Percentiles rank a stretch among this genome's conserved stretches.
These are phyloP conservation scores for Nemania diffusa DNA, from an alignment of 2,329 filamentous ascomycete species.

Conservation along the genomic window DNA sequence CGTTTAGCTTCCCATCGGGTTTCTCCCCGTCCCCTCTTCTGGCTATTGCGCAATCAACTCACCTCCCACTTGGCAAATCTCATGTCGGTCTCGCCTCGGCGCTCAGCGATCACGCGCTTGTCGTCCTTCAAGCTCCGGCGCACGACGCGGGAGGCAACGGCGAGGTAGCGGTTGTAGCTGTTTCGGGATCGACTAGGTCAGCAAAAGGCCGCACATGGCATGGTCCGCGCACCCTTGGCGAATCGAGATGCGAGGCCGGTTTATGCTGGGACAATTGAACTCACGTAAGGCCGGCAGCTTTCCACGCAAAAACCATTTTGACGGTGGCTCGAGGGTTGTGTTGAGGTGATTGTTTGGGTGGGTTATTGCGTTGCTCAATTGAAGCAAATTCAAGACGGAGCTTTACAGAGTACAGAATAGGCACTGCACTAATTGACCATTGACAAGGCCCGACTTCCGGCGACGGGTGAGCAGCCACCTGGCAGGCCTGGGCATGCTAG, in stretches of 20 bases:
- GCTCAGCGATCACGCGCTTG: slow-evolving; percentile 86
- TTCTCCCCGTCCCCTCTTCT: slow-evolving; percentile 5
- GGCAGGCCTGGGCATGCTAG: slow-evolving; percentile 9
- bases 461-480: slow-evolving; percentile 26
- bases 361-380: slow-evolving; percentile 48
- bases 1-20: slow-evolving; percentile 28
- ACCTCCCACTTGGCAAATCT: slow-evolving; percentile 97
- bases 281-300: slow-evolving; percentile 96
- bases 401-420: slow-evolving; percentile 25
- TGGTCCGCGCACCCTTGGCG: slow-evolving; percentile 5
- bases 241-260: slow-evolving; percentile 18
- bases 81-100: slow-evolving; percentile 88
- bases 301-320: slow-evolving; percentile 98
- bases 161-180: slow-evolving; percentile 99
- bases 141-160: slow-evolving; percentile 92
- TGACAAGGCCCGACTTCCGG: slow-evolving; percentile 25
- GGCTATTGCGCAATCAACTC: slow-evolving; percentile 53
- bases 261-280: slow-evolving; percentile 52
- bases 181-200: slow-evolving; percentile 49
- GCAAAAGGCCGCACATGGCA: slow-evolving; percentile 42
- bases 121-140: slow-evolving; percentile 98
- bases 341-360: slow-evolving; percentile 44
- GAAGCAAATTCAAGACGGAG: slow-evolving; percentile 44
- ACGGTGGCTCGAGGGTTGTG: slow-evolving; percentile 53
- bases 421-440: slow-evolving; percentile 28